Evolutionary conservation across 2,329 filamentous ascomycete species (phyloP), one percentile per base, ranked within the genome.

Genomic region (Parastagonospora nodorum): DNA sequence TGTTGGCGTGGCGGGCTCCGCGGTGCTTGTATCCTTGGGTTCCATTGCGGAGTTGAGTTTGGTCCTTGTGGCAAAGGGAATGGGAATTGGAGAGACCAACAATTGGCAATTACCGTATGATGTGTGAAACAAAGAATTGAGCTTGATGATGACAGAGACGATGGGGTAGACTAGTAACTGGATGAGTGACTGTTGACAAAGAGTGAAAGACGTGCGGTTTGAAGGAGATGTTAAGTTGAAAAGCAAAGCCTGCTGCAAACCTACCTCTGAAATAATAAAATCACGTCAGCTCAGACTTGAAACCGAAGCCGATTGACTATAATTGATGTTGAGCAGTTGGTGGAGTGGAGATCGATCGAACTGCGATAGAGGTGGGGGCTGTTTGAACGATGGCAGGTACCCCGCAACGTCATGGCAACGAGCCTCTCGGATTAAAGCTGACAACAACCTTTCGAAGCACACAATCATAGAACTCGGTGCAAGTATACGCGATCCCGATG

Each of bases 341-440:
- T 19, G 12, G 27, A 33, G 37, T 37, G 37, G 44, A 19, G 51
- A 32, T 9, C 1, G 39, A 48, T 36, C 35, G 35, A 9, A 16
- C 35, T 8, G n/a, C 35, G 35, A 16, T 37, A 16, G 14, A 8
- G 11, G 15, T 9, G 35, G 7, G 48, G 43, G 30, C 11, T 40
- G 24, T 35, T 10, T 39, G 15, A 11, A 39, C 11, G n/a, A 32
- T 10, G 37, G 39, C 27, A 30, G 15, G 11, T 9, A 19, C 45
- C 49, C 42, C 53, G 36, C 53, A 39, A 48, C 33, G 42, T 42
- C 41, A 37, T 35, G 38, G 36, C 41, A 8, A 30, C 27, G 28
- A 32, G 16, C 48, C 29, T 46, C 19, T 24, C 19, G 19, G 19
- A 35, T 35, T 35, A n/a, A 5, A 35, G 2, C n/a, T 12, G 32